These are phyloP conservation scores for Fusarium sp. DNA, from an alignment of 2,329 filamentous ascomycete species.

Conservation along the genomic window DNA sequence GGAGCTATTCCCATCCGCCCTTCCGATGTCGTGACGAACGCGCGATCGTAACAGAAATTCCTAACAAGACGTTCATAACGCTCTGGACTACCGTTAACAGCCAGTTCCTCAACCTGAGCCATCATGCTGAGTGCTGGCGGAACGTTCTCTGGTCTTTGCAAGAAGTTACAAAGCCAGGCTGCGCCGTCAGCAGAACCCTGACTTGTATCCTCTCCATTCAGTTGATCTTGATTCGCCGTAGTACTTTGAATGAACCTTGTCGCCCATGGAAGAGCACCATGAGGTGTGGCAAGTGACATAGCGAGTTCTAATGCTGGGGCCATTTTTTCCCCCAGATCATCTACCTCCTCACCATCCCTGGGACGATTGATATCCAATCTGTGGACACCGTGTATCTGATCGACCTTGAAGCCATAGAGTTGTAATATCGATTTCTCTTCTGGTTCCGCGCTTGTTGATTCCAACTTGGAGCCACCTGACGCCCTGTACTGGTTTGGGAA, in stretches of 20 bases:
- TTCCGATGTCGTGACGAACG: background rate
- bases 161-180: background rate
- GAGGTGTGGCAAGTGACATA: background rate
- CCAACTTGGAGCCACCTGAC: background rate
- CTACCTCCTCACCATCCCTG: background rate
- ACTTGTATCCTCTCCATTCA: background rate
- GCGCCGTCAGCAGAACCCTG: background rate
- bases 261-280: background rate
- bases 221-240: background rate
- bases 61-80: background rate
- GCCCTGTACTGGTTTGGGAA: background rate
- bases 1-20: background rate
- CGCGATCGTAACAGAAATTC: background rate
- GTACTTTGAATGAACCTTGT: background rate
- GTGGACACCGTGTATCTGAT: background rate
- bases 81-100: background rate
- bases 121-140: background rate
- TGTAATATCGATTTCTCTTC: background rate
- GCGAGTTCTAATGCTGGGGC: background rate
- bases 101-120: rapidly evolving
- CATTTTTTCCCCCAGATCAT: background rate
- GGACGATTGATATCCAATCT: background rate
- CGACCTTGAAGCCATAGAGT: background rate
- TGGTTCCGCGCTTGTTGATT: rapidly evolving
- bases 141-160: background rate